Conservation (phyloP, 768 basidiomycete species). For the Panellus pusillus region DNA sequence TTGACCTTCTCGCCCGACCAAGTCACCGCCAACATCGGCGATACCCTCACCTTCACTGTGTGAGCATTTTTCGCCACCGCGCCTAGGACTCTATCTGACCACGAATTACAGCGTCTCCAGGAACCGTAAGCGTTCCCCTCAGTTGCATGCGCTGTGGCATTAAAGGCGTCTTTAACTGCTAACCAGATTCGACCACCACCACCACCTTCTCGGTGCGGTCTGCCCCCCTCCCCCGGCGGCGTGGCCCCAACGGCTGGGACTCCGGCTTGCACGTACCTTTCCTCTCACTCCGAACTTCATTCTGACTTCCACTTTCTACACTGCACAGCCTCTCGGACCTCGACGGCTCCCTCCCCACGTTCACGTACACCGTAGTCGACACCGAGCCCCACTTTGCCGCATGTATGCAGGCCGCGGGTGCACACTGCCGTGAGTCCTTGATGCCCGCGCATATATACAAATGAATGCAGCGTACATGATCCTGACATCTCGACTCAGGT, state of each 20-base stretch:
- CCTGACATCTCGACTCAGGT: background rate
- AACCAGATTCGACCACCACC: slow-evolving; percentile 13
- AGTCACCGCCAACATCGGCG: slow-evolving; percentile 17
- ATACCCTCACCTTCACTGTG: slow-evolving; percentile 23
- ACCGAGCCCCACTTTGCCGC: slow-evolving; percentile 22
- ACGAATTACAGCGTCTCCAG: slow-evolving; percentile 13
- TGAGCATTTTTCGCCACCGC: background rate
- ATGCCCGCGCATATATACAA: background rate
- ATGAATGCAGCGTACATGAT: background rate
- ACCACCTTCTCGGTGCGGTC: slow-evolving; percentile 15
- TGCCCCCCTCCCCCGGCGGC: slow-evolving; percentile 20
- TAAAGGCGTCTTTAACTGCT: background rate
- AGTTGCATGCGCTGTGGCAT: too few species aligned
- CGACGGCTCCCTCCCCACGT: slow-evolving; percentile 17
- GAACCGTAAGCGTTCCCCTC: slow-evolving; percentile 1
- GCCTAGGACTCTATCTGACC: background rate
- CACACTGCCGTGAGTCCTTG: too few species aligned
- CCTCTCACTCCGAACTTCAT: background rate
- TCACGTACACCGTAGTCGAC: slow-evolving; percentile 22
- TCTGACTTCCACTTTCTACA: background rate
- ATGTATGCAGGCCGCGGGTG: slow-evolving; percentile 8
- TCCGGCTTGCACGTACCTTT: slow-evolving; percentile 17
- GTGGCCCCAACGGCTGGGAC: slow-evolving; percentile 17
- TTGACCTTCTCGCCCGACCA: slow-evolving; percentile 21
- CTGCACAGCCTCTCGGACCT: slow-evolving; percentile 19